Base-by-base conservation (phyloP, 2,329 filamentous ascomycete species). In the Neofusicoccum parvum region DNA sequence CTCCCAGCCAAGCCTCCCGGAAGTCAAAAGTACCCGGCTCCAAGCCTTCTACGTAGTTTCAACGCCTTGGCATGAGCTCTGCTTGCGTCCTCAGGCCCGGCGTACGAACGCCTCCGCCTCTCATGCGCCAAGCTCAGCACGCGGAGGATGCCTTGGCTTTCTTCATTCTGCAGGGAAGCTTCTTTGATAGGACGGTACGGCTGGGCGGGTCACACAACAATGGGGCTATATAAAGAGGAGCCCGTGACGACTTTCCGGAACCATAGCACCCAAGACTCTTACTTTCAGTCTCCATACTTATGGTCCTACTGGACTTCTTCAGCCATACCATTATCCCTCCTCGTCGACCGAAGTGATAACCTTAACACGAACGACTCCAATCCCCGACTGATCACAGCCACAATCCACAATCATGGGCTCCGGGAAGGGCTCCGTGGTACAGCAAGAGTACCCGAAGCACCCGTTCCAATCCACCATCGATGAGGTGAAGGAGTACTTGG, bases 381-480 rank as follows among this genome's bases (percentile, higher is more conserved):
- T 32, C n/a, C 23, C 14, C 37, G 27, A 37, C n/a, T 39, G 37
- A 37, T 6, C 10, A 37, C 45, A 37, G 17, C 45, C 27, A 37
- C n/a, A 50, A 50, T 7, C 20, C 20, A 4, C 32, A 23, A 32
- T 32, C 32, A 70, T 70, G 68, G 66, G 69, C 54, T 63, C 68
- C 39, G 49, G 36, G 17, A 70, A 68, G 50, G 62, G 64, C 45
- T 48, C 65, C 43, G 64, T 37, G 14, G 53, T 63, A 36, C 51
- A 17, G 43, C 62, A 64, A 32, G 58, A 68, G 53, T 71, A 71
- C 62, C 66, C 68, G 14, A 67, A 67, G 41, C 70, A 70, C 39
- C 70, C 70, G 7, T 71, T 66, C 56, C 69, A 68, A 60, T 64
- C 69, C 20, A 62, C 68, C 10, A 20, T 68, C 34, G 66, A 68